Evolutionary conservation across 371 early-diverging fungal genomes (phyloP).

Genomic region (Dipsacomyces acuminosporus): DNA sequence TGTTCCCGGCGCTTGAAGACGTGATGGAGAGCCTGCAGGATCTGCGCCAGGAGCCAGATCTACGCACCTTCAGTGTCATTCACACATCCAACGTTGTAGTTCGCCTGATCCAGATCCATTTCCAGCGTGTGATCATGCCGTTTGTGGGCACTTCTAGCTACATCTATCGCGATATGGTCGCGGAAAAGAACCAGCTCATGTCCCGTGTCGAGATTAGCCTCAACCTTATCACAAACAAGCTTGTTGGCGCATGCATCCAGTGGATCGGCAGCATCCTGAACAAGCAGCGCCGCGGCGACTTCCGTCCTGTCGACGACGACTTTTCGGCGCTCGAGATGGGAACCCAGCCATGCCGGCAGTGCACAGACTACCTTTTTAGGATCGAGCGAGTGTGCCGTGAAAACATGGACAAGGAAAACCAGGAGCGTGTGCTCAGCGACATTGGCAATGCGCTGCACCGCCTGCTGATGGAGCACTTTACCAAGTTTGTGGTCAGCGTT

Average conservation of each 20-base stretch:
- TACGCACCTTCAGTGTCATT: constrained; percentile 64
- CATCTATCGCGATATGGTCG: constrained; percentile 76
- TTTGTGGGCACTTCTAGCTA: constrained; percentile 70
- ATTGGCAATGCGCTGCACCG: constrained; percentile 77
- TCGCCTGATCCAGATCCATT: constrained; percentile 85
- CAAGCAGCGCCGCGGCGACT: constrained; percentile 67
- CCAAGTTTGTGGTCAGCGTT: constrained; percentile 72
- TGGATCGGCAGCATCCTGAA: constrained; percentile 34
- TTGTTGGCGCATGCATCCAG: constrained; percentile 58
- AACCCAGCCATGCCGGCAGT: constrained; percentile 69
- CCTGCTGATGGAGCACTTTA: constrained; percentile 85
- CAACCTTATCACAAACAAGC: constrained; percentile 72
- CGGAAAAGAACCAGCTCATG: constrained; percentile 82
- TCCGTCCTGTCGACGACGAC: constrained; percentile 81
- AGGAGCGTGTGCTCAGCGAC: constrained; percentile 68
- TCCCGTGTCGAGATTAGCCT: constrained; percentile 68
- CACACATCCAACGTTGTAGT: constrained; percentile 66
- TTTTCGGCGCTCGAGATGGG: constrained; percentile 66
- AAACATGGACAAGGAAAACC: constrained; percentile 73
- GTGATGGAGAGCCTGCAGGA: constrained; percentile 67
- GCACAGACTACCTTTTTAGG: constrained; percentile 62
- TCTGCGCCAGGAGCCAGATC: constrained; percentile 66
- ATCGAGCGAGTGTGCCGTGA: constrained; percentile 56
- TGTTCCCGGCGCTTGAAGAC: constrained; percentile 78
- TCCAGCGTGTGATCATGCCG: constrained; percentile 80